These are phyloP conservation scores for Prunella vulgaris DNA, from an alignment of 257 asterid genomes.

Conservation along the genomic window DNA sequence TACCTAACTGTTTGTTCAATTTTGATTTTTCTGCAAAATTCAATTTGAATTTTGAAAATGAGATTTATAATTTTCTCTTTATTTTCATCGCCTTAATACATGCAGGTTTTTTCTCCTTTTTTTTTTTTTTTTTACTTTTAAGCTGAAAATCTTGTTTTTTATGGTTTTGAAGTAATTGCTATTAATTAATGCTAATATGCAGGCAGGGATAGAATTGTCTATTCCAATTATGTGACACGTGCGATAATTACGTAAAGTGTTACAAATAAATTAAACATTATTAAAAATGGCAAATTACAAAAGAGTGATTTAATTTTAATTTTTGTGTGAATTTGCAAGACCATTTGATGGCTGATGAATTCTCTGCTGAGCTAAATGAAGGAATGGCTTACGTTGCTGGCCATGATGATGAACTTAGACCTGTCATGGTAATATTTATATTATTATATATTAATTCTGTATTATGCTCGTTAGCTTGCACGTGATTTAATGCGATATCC, in stretches of 20 bases:
- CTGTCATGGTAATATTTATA: slow-evolving; percentile 51
- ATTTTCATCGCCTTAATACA: slow-evolving; percentile 10
- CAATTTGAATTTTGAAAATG: not conserved
- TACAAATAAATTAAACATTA: too few species aligned
- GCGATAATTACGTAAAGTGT: not conserved
- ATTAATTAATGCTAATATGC: not conserved
- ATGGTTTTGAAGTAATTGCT: not conserved
- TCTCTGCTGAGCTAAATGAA: slow-evolving; percentile 76
- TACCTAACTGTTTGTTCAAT: not conserved
- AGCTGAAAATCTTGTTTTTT: slow-evolving; percentile 11
- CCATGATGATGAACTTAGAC: slow-evolving; percentile 67
- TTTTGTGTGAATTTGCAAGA: slow-evolving; percentile 36
- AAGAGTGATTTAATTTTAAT: not conserved
- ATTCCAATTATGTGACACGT: not conserved
- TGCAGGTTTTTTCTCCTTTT: slow-evolving; percentile 1
- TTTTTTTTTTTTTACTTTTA: slow-evolving; percentile 1
- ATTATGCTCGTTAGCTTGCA: too few species aligned
- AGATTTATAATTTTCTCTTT: not conserved
- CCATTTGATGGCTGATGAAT: slow-evolving; percentile 78
- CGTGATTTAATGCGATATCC: too few species aligned
- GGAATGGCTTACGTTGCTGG: slow-evolving; percentile 89
- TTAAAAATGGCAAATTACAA: not conserved
- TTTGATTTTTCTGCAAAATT: not conserved
- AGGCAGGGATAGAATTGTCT: not conserved
- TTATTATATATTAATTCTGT: too few species aligned